These are phyloP conservation scores for Podosphaera aphanis DNA, from an alignment of 2,329 filamentous ascomycete genomes.

Conservation along the genomic window DNA sequence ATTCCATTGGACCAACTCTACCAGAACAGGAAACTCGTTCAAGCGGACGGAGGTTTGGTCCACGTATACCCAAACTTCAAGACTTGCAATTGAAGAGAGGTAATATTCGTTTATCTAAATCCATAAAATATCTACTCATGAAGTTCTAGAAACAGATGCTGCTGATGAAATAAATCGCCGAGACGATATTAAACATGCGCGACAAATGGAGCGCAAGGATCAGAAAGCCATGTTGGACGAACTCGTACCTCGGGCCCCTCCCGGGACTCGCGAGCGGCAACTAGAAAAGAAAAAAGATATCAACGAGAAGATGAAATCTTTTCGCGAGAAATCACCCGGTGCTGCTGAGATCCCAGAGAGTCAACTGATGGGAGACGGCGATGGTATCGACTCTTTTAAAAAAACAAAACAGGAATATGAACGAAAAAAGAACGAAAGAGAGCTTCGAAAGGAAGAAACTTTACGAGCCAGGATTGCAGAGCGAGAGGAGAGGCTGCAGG, in stretches of 20 bases:
- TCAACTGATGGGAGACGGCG: constrained; percentile 54
- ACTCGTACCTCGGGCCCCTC: constrained; percentile 56
- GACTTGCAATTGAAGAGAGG: constrained; percentile 44
- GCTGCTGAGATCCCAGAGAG: constrained; percentile 42
- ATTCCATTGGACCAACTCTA: constrained; percentile 24
- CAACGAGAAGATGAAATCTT: constrained; percentile 50
- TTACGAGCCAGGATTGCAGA: constrained; percentile 52
- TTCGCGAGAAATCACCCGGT: constrained; percentile 43
- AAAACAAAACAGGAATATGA: constrained; percentile 39
- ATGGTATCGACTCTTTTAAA: constrained; percentile 44
- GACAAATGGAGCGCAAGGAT: constrained; percentile 36
- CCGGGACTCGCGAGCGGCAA: constrained; percentile 59
- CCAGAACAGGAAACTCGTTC: constrained; percentile 15
- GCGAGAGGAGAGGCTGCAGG: constrained; percentile 50
- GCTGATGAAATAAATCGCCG: constrained; percentile 24
- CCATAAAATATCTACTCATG: neutral
- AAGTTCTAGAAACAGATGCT: constrained; percentile 16
- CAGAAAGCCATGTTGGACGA: constrained; percentile 62
- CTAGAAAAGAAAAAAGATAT: constrained; percentile 64
- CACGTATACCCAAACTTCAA: constrained; percentile 45
- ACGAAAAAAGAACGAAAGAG: constrained; percentile 59
- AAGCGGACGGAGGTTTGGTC: constrained; percentile 19
- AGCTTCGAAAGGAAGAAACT: constrained; percentile 62
- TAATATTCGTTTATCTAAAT: constrained; percentile 5
- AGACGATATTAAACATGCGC: constrained; percentile 33